Evolutionary conservation across 75 land plant species (phyloP).

Genomic region (Pinus taeda): DNA sequence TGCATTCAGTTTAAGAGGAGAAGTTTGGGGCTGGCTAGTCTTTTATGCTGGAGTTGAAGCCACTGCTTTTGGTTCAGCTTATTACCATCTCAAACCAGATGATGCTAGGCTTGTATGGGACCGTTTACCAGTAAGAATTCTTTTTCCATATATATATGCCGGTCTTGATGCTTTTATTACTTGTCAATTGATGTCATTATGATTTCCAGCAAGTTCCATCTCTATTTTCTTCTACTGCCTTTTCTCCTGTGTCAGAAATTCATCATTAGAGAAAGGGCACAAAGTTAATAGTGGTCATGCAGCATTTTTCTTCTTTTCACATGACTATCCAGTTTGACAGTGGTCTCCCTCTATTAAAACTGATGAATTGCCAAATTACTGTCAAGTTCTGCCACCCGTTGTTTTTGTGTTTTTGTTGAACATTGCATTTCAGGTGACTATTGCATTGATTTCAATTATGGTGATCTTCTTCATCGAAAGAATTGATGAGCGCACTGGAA

Average conservation of each 20-base stretch:
- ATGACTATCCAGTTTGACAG: not conserved
- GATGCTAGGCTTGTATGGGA: conserved; percentile 80
- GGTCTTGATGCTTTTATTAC: conserved; percentile 1
- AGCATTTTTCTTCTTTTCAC: not conserved
- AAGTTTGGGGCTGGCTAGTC: conserved; percentile 68
- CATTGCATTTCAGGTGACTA: conserved; percentile 63
- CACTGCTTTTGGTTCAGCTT: conserved; percentile 83
- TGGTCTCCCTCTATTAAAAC: not conserved
- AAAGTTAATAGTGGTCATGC: not conserved
- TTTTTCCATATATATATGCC: not conserved
- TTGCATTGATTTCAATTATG: conserved; percentile 58
- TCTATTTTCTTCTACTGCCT: not conserved
- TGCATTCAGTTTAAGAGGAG: conserved; percentile 63
- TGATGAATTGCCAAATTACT: not conserved
- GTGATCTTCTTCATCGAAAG: conserved; percentile 73
- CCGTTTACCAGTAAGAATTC: conserved; percentile 58
- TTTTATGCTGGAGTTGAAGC: conserved; percentile 62
- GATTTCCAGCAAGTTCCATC: not conserved
- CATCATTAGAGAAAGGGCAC: not conserved
- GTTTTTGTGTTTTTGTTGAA: not conserved
- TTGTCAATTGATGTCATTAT: not conserved
- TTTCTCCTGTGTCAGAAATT: conserved; percentile 1
- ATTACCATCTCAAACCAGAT: conserved; percentile 86
- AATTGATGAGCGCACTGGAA: conserved; percentile 63
- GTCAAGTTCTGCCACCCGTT: not conserved